These are phyloP conservation scores for Aquanectria penicillioides DNA, from an alignment of 2,329 filamentous ascomycete genomes.

Conservation along the genomic window DNA sequence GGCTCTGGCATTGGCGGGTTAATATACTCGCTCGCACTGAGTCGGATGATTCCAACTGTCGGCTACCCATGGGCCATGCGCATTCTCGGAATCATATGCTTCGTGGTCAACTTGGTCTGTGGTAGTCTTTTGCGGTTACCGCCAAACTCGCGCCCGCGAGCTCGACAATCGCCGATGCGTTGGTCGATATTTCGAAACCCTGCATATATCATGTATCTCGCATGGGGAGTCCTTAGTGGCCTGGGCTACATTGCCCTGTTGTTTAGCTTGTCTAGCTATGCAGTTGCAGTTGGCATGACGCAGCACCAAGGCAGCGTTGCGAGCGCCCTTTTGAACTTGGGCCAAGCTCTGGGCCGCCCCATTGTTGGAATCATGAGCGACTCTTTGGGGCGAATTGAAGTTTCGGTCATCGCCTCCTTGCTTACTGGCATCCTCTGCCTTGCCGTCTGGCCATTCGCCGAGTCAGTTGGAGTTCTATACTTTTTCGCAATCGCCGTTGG, in stretches of 20 bases:
- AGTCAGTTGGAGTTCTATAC: conserved; percentile 65
- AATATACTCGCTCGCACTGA: conserved; percentile 35
- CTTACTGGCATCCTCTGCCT: conserved; percentile 59
- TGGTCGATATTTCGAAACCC: conserved; percentile 52
- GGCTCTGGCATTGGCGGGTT: conserved; percentile 57
- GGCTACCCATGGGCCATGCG: conserved; percentile 67
- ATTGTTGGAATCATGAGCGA: conserved; percentile 72
- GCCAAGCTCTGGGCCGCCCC: conserved; percentile 67
- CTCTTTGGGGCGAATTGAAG: conserved; percentile 68
- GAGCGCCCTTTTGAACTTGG: conserved; percentile 70
- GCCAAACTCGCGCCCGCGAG: neutral
- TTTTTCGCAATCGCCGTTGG: conserved; percentile 69
- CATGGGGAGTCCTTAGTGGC: conserved; percentile 69
- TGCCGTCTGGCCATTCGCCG: conserved; percentile 69
- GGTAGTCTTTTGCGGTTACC: neutral
- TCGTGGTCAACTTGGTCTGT: conserved; percentile 63
- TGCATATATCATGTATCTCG: conserved; percentile 65
- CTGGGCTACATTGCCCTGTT: conserved; percentile 72
- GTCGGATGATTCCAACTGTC: conserved; percentile 64
- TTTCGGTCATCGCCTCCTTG: conserved; percentile 62
- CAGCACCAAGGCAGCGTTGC: conserved; percentile 67
- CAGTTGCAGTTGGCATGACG: conserved; percentile 65
- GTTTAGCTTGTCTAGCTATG: conserved; percentile 72
- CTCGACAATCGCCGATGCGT: neutral
- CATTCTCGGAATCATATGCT: conserved; percentile 58